Evolutionary conservation across 805 yeast species (phyloP).

Genomic region (Henningerozyma blattae): DNA sequence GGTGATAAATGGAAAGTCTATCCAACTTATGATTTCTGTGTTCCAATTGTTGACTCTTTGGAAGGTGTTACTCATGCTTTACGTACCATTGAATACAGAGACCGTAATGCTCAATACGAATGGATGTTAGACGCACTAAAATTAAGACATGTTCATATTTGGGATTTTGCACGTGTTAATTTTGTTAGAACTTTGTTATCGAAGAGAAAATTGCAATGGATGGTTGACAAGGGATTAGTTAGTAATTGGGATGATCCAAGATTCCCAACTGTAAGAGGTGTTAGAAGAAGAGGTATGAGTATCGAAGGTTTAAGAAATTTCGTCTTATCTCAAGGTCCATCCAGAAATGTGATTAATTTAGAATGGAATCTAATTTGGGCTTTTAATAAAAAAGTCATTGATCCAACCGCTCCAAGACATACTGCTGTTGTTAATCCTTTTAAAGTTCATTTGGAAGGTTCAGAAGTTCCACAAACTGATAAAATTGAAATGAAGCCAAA

Average conservation of each 20-base stretch:
- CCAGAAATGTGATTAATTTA: constrained; percentile 88
- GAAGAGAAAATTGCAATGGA: constrained; percentile 98
- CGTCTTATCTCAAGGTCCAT: constrained; percentile 93
- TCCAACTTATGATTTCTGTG: constrained; percentile 98
- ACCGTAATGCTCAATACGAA: constrained; percentile 94
- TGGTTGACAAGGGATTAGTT: constrained; percentile 84
- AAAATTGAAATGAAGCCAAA: constrained; percentile 67
- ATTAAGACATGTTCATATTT: constrained; percentile 85
- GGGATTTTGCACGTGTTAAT: constrained; percentile 98
- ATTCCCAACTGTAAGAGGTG: constrained; percentile 99
- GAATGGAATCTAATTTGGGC: constrained; percentile 99
- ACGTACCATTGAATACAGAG: constrained; percentile 97
- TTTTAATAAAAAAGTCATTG: constrained; percentile 90
- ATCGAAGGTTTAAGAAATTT: constrained; percentile 95
- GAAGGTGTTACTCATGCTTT: constrained; percentile 98
- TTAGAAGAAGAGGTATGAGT: constrained; percentile 98
- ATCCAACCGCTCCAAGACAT: constrained; percentile 93
- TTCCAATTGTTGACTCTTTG: constrained; percentile 85
- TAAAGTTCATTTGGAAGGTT: constrained; percentile 42
- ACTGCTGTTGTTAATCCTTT: constrained; percentile 76
- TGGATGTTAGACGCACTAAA: constrained; percentile 81
- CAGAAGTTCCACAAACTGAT: constrained; percentile 54
- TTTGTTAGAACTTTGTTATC: constrained; percentile 90
- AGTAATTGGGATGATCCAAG: constrained; percentile 98
- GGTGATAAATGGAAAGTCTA: constrained; percentile 89